phyloP scores from a whole-genome alignment of 192 early-diverging fungal genomes.

The Bifiguratus adelaidae region DNA sequence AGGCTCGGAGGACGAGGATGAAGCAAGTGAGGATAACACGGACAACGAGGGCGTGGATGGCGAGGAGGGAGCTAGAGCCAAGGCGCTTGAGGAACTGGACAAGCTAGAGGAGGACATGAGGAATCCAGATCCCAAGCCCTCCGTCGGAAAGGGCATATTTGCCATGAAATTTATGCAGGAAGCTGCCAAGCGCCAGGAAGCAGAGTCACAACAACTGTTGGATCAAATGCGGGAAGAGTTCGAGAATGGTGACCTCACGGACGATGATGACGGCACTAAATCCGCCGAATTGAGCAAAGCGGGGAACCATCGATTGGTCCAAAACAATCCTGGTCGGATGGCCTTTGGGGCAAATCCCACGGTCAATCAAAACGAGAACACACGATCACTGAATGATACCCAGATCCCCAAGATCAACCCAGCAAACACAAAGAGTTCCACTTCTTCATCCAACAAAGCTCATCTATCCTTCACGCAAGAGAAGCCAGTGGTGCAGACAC shows the following conservation, averaged over 20 bases:
- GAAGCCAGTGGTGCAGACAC: too few relatives aligned
- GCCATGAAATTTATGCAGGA: conserved; percentile 99
- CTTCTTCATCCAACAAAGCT: conserved; percentile 37
- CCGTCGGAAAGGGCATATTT: conserved; percentile 68
- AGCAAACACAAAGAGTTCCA: conserved; percentile 36
- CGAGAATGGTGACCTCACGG: conserved; percentile 22
- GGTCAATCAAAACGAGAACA: neutral
- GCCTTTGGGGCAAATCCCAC: conserved; percentile 32
- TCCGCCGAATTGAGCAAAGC: conserved; percentile 8
- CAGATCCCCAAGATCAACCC: too few relatives aligned
- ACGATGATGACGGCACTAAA: conserved; percentile 20
- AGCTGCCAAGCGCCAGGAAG: conserved; percentile 46
- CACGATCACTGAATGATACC: neutral
- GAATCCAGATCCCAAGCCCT: conserved; percentile 26
- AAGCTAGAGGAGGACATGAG: conserved; percentile 33
- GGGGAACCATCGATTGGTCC: conserved; percentile 15
- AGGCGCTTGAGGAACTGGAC: conserved; percentile 36
- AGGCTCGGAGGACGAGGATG: conserved; percentile 38
- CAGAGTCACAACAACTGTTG: conserved; percentile 24
- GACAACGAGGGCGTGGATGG: conserved; percentile 35
- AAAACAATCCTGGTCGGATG: conserved; percentile 49
- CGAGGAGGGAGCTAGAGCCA: conserved; percentile 18
- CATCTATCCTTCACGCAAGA: too few relatives aligned
- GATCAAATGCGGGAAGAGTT: conserved; percentile 38
- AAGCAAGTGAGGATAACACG: conserved; percentile 18